Percentiles rank a stretch among this genome's conserved stretches.
Conservation (phyloP, 192 early-diverging fungal genomes). For the Umbelopsis vinacea region DNA sequence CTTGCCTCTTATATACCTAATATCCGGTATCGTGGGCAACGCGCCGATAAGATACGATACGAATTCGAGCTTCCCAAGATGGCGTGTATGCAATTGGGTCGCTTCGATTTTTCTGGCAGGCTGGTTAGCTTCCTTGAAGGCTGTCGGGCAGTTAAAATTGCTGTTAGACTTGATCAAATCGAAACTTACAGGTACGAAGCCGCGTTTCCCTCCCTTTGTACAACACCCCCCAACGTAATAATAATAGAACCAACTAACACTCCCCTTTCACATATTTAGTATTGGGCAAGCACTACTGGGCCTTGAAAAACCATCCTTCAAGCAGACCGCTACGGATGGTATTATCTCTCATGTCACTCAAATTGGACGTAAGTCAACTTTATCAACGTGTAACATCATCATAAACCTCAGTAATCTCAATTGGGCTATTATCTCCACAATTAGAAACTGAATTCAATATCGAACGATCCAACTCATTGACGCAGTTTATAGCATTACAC, state of each 20-base stretch:
- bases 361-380: constrained; percentile 11
- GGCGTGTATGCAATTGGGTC: constrained; percentile 19
- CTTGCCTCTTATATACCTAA: constrained; percentile 20
- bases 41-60: constrained; percentile 7
- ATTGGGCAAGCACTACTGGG: background rate
- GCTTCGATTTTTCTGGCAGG: constrained; percentile 14
- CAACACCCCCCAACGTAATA: background rate
- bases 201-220: background rate
- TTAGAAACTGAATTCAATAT: constrained; percentile 15
- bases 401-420: background rate
- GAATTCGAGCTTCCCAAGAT: constrained; percentile 21
- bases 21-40: constrained; percentile 12
- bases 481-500: constrained; percentile 1
- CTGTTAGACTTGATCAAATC: constrained; percentile 18
- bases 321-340: background rate
- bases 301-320: background rate
- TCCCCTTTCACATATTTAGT: background rate
- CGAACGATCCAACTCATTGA: background rate
- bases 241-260: too few species aligned
- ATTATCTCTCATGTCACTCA: constrained; percentile 9
- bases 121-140: constrained; percentile 5
- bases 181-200: constrained; percentile 9
- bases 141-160: constrained; percentile 12
- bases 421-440: constrained; percentile 8
- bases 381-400: background rate